A percentile compares a stretch with the other conserved stretches of the same genome.
These are phyloP conservation scores for Ceriops zippeliana DNA, from an alignment of 345 rosid genomes.

Conservation along the genomic window DNA sequence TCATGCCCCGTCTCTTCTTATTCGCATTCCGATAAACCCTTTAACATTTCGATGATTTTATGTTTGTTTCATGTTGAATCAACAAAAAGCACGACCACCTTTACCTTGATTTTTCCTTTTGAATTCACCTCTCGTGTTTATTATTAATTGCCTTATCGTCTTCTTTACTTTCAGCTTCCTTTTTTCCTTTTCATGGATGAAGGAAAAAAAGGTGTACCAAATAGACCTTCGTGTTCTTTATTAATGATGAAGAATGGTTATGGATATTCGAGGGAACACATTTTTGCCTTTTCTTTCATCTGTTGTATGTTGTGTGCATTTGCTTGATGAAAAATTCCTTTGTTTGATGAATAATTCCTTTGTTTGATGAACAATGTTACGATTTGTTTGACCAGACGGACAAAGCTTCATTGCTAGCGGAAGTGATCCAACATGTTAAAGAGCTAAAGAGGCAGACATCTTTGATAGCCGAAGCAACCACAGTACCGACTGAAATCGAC, in stretches of 20 bases:
- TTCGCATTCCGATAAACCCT: background rate
- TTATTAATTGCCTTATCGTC: too few relatives aligned
- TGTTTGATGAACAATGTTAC: background rate
- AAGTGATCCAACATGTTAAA: conserved; percentile 96
- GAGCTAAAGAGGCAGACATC: conserved; percentile 82
- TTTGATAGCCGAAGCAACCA: conserved; percentile 73
- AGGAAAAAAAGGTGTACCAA: background rate
- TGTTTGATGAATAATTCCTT: background rate
- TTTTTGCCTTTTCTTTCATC: too few relatives aligned
- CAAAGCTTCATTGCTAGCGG: conserved; percentile 93
- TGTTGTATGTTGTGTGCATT: too few relatives aligned
- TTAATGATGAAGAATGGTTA: background rate
- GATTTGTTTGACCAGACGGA: conserved; percentile 52
- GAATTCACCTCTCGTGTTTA: conserved; percentile 12
- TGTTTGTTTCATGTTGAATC: background rate
- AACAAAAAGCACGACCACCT: background rate
- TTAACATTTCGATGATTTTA: background rate
- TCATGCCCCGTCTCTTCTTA: background rate
- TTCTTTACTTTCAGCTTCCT: conserved; percentile 10
- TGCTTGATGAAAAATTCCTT: background rate
- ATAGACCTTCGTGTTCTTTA: background rate
- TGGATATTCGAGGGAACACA: background rate
- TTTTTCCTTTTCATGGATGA: background rate
- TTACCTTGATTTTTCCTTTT: background rate
- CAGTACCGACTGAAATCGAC: conserved; percentile 76